Evolutionary conservation across 257 asterid species (phyloP).

Genomic region (Penstemon davidsonii): DNA sequence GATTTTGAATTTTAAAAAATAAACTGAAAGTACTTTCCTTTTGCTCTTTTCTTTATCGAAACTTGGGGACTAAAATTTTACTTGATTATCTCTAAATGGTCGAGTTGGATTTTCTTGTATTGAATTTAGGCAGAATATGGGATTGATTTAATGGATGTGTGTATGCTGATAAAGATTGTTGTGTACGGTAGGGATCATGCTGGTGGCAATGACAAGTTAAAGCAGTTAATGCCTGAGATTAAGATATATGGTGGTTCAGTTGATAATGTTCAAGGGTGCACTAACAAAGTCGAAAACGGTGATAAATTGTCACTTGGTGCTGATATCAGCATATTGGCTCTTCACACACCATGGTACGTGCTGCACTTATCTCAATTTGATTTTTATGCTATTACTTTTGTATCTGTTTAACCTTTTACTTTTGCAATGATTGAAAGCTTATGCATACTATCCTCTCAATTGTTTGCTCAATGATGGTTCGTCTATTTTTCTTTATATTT

Average conservation of each 20-base stretch:
- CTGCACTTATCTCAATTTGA: conserved; percentile 7
- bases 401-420: neutral
- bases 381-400: neutral
- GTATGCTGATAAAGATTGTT: conserved; percentile 5
- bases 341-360: conserved; percentile 83
- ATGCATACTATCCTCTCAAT: neutral
- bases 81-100: conserved; percentile 4
- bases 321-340: conserved; percentile 60
- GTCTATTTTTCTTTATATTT: neutral
- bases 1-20: neutral
- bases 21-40: neutral
- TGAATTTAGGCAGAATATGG: neutral
- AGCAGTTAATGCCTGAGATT: conserved; percentile 70
- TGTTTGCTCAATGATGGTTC: conserved; percentile 1
- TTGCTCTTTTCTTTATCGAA: neutral
- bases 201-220: conserved; percentile 92
- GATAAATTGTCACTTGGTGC: conserved; percentile 70
- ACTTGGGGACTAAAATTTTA: neutral
- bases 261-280: conserved; percentile 83
- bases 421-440: neutral
- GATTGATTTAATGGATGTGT: conserved; percentile 10
- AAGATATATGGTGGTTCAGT: conserved; percentile 80
- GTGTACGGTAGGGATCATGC: conserved; percentile 83
- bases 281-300: conserved; percentile 80
- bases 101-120: conserved; percentile 8